Conservation (phyloP, 2,329 filamentous ascomycete species). For the Aspergillus brunneoviolaceus region DNA sequence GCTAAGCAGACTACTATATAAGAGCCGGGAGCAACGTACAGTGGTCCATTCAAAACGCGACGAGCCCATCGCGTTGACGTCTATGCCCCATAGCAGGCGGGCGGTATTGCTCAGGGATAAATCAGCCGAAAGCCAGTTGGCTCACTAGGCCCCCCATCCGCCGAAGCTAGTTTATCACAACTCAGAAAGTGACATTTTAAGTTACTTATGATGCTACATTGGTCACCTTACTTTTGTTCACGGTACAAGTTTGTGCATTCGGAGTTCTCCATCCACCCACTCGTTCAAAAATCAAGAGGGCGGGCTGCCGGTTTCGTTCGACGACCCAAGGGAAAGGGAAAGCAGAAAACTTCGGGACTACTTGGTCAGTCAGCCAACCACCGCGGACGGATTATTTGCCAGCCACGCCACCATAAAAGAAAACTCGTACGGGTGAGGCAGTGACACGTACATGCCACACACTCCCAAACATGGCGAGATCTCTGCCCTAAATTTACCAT, state of each 20-base stretch:
- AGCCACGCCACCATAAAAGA: constrained; percentile 16
- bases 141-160: no score
- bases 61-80: not conserved
- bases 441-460: constrained; percentile 4
- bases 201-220: no score
- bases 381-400: constrained; percentile 18
- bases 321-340: constrained; percentile 7
- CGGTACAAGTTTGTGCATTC: no score
- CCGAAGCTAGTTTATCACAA: no score
- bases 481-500: constrained; percentile 1
- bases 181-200: no score
- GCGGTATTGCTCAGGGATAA: no score
- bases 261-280: not conserved
- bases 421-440: constrained; percentile 2
- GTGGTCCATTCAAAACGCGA: not conserved
- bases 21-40: not conserved
- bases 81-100: not conserved
- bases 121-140: no score
- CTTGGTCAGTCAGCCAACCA: constrained; percentile 16
- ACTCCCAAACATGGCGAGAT: not conserved
- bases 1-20: not conserved
- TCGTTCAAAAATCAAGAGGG: not conserved
- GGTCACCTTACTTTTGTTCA: no score
- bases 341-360: no score
- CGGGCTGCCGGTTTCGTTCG: not conserved